Conservation (phyloP, 495 filamentous ascomycete genomes). For the Daldinia vernicosa region DNA sequence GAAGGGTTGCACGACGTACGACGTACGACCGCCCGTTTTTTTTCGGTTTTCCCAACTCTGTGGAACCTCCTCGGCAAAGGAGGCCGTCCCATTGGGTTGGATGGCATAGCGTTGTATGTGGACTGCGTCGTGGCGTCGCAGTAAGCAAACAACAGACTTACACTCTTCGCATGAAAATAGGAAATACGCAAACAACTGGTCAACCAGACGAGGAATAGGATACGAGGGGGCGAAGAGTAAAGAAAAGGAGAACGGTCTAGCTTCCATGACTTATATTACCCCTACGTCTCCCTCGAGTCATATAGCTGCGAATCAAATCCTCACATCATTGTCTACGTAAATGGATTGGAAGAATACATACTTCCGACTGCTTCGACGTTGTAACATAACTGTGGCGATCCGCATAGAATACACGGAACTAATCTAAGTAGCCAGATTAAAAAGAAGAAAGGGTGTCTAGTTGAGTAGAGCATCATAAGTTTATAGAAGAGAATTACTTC, state of each 20-base stretch:
- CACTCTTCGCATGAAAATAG: neutral
- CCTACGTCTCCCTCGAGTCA: neutral
- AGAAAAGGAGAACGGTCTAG: neutral
- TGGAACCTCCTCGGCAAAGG: constrained; percentile 42
- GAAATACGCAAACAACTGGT: constrained; percentile 3
- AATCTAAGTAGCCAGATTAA: neutral
- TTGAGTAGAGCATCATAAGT: neutral
- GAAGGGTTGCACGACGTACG: constrained; percentile 20
- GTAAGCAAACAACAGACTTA: constrained; percentile 21
- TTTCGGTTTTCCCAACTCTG: constrained; percentile 30
- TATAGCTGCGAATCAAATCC: neutral
- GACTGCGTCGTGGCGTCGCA: constrained; percentile 16
- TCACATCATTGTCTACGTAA: neutral
- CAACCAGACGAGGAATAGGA: neutral
- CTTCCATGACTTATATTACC: neutral
- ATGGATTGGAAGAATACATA: neutral
- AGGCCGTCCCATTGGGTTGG: constrained; percentile 36
- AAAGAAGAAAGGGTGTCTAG: neutral
- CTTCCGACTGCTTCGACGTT: neutral
- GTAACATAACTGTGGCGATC: neutral
- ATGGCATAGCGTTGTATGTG: constrained; percentile 13
- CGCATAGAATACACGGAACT: neutral
- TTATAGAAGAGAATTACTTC: neutral
- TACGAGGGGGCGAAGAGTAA: neutral
- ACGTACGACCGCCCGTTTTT: constrained; percentile 6